Conservation (phyloP, 2,329 filamentous ascomycete genomes). For the Monosporascus sp. region DNA sequence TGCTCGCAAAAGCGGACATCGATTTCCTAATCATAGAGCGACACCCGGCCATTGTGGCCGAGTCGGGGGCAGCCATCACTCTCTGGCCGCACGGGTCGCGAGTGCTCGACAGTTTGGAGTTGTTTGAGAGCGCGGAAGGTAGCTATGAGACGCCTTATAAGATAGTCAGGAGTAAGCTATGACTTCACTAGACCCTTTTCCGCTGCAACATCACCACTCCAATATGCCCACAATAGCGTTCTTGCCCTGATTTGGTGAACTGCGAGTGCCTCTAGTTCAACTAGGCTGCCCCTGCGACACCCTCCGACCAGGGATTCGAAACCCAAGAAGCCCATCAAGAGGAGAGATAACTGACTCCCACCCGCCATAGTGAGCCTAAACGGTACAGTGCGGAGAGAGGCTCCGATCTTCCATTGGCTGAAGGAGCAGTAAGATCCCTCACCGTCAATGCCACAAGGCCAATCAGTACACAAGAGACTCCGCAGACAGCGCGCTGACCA, state of each 20-base stretch:
- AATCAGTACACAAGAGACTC: neutral
- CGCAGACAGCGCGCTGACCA: neutral
- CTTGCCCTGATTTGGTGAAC: neutral
- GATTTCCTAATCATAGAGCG: slow-evolving; percentile 35
- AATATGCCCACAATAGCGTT: too few species aligned
- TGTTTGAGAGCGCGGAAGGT: slow-evolving; percentile 3
- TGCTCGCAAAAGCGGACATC: slow-evolving; percentile 25
- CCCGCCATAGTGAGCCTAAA: neutral
- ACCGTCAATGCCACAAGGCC: neutral
- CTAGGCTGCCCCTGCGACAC: neutral
- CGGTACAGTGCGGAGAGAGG: neutral
- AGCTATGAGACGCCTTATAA: neutral
- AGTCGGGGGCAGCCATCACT: slow-evolving; percentile 11
- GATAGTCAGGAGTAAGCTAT: neutral
- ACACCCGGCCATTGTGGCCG: slow-evolving; percentile 5
- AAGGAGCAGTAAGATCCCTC: neutral
- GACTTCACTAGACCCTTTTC: neutral
- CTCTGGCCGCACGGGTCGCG: slow-evolving; percentile 7
- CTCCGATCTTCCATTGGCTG: neutral
- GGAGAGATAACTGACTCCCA: neutral
- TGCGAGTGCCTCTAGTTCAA: neutral
- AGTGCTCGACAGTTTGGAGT: slow-evolving; percentile 9
- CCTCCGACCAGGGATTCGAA: neutral
- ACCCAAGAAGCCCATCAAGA: neutral
- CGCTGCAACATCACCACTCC: too few species aligned